Base-by-base conservation (phyloP, 768 basidiomycete genomes). In the Naganishia kalamii region DNA sequence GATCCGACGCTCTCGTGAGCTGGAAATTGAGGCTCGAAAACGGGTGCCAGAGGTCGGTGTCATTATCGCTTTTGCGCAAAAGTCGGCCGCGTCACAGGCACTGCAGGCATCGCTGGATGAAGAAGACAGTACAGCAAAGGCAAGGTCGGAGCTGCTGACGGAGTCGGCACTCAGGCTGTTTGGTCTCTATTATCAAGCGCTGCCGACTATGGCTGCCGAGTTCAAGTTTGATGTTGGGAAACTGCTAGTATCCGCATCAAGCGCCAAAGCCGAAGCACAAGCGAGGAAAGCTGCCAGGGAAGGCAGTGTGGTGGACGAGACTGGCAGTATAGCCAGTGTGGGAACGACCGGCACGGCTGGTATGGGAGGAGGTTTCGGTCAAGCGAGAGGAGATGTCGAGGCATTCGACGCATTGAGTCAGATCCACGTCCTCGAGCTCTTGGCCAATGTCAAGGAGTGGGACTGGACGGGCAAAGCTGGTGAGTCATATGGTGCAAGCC, bases 11-110 rank as follows among this genome's bases (percentile, higher is more conserved):
- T 78, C 82, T 48, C 77, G 79, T 35, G 90, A 93, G 68, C 72
- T 92, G n/a, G 87, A 89, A 74, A 81, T 83, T 70, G 90, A 92
- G 76, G 82, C 85, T 33, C 82, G 89, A 30, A 83, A 82, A 64
- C 82, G 90, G 5, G 83, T 93, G 0, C 93, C 94, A 0, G 92
- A 93, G 54, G 87, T 93, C 65, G 85, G 87, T 70, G 89, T 93
- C 57, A 79, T 96, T 62, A 83, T 96, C 11, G 89, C 86, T 0
- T 88, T 92, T 72, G 86, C 87, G 6, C 88, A 91, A 69, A 73
- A 85, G 76, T 71, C 76, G 4, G 74, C 72, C n/a, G 72, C 75
- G 12, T 62, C 70, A 17, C 72, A 33, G 47, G 57, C 52, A 11
- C 65, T 74, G 40, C 72, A 70, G 6, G 71, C 71, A 0, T 60